Evolutionary conservation across 306 rosid genomes (phyloP).

Genomic region (Gleditsia sinensis): DNA sequence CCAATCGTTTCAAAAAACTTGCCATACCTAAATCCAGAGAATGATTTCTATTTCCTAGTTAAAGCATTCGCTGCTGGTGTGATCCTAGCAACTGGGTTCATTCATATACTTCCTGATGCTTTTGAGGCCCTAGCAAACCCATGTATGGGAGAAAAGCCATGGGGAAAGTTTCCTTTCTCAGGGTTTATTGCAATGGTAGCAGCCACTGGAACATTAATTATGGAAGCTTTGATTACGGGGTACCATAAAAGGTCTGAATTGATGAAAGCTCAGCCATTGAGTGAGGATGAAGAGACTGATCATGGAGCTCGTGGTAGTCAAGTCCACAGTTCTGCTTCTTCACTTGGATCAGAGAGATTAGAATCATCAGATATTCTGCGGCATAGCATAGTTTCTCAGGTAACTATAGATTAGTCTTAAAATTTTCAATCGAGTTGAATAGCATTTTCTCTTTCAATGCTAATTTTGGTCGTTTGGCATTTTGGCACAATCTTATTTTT

Average conservation of each 20-base stretch:
- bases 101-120: constrained; percentile 72
- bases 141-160: constrained; percentile 52
- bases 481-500: no score
- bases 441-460: no score
- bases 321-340: constrained; percentile 4
- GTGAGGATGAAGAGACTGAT: constrained; percentile 32
- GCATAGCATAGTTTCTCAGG: constrained; percentile 42
- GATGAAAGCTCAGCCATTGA: constrained; percentile 37
- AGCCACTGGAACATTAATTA: constrained; percentile 55
- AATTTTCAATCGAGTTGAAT: no score
- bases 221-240: constrained; percentile 61
- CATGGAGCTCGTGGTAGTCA: constrained; percentile 8
- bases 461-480: no score
- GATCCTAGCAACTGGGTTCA: constrained; percentile 71
- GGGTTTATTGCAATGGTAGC: constrained; percentile 70
- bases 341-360: not conserved
- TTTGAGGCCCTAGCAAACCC: constrained; percentile 51
- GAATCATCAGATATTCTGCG: constrained; percentile 37
- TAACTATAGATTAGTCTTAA: not conserved
- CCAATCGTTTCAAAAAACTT: constrained; percentile 48
- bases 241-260: constrained; percentile 46
- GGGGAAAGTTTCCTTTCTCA: constrained; percentile 65
- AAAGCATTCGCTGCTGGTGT: constrained; percentile 76
- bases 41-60: constrained; percentile 47
- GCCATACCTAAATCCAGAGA: constrained; percentile 45